A percentile compares a stretch with the other conserved stretches of the same genome.
These are phyloP conservation scores for Aspergillus fumigatus DNA, from an alignment of 2,329 filamentous ascomycete species.

Conservation along the genomic window DNA sequence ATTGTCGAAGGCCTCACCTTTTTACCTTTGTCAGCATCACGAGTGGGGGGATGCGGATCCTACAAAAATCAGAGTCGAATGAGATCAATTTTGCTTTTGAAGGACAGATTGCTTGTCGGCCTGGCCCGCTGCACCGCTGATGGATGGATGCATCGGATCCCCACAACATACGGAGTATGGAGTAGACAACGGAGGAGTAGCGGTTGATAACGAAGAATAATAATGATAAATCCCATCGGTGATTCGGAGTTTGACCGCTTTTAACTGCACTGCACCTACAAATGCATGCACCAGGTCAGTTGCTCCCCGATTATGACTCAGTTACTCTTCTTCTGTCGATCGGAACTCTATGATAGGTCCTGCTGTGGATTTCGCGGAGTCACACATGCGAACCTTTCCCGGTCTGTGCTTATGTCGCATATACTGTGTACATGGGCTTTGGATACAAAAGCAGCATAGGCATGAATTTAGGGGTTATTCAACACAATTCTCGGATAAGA, in stretches of 20 bases:
- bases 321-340: neutral
- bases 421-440: neutral
- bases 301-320: neutral
- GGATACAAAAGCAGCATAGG: neutral
- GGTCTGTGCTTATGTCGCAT: neutral
- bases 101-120: neutral
- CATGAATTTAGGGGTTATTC: neutral
- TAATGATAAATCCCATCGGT: too few species aligned
- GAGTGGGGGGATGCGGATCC: neutral
- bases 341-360: neutral
- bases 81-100: neutral
- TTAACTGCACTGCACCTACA: neutral
- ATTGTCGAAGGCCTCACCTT: neutral
- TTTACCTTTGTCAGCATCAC: neutral
- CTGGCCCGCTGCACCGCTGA: neutral
- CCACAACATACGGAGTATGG: neutral
- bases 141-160: neutral
- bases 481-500: neutral
- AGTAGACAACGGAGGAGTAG: too few species aligned
- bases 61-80: neutral
- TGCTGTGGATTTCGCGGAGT: neutral
- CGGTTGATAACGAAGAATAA: too few species aligned
- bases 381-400: constrained; percentile 1
- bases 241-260: neutral
- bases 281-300: neutral